Evolutionary conservation across 2,329 filamentous ascomycete genomes (phyloP), one percentile per base, ranked within the genome.

Genomic region (Cladorrhinum sp.): DNA sequence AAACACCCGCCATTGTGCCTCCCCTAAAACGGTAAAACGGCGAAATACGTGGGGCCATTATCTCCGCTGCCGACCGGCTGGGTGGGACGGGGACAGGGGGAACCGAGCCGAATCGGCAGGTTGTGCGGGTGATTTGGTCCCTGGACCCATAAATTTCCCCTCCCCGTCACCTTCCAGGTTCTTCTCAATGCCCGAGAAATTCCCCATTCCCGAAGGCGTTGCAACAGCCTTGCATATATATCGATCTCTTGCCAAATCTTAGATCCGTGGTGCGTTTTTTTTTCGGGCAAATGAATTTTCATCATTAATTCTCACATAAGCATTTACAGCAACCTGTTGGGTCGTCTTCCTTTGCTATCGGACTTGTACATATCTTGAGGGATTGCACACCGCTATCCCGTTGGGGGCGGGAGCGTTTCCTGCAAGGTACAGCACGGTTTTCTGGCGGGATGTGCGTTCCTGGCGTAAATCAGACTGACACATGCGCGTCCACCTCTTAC

Each of bases 1-100:
- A 62, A 61, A 58, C 58, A 45, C 58, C 62, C 62, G 62, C 53
- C 52, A 57, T 53, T 29, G 10, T 20, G 10, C 38, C 18, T 23
- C 18, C 32, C 38, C 27, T 38, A 49, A 45, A 36, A 23, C n/a
- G 18, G 52, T 13, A 48, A 58, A 53, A 54, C 18, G 41, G 41
- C 57, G 60, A 36, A 45, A 50, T 45, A 55, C 29, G 23, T 57
- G 60, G 59, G 58, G 36, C 51, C 61, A 65, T 67, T 67, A 67
- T 67, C 65, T 67, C 65, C 65, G 65, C 62, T 55, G 61, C 63
- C 61, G 62, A 58, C 64, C 64, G 64, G 62, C 53, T 64, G 59
- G 54, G 51, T 55, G 45, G 51, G 22, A 54, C 56, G 55, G 60
- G 50, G 61, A 62, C 50, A 60, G 56, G 54, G 61, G 61, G 53